Percentiles rank a stretch among this genome's conserved stretches.
These are phyloP conservation scores for Luvunga scandens DNA, from an alignment of 345 rosid genomes.

Conservation along the genomic window DNA sequence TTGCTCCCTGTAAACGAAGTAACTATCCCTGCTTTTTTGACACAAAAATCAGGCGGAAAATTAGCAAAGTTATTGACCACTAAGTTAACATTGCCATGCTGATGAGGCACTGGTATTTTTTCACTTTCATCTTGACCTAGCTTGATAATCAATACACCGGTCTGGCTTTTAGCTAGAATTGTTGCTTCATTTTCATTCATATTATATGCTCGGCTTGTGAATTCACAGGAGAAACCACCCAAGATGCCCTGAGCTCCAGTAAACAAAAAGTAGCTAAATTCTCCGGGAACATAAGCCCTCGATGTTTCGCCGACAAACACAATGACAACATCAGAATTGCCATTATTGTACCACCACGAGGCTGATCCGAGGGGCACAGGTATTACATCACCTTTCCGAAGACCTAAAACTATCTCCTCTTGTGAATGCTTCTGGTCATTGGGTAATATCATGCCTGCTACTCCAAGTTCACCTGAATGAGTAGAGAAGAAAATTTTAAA, in stretches of 20 bases:
- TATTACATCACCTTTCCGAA: constrained; percentile 28
- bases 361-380: constrained; percentile 22
- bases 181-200: constrained; percentile 11
- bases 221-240: constrained; percentile 27
- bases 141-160: constrained; percentile 15
- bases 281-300: constrained; percentile 20
- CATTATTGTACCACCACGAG: constrained; percentile 45
- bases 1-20: background rate
- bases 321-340: constrained; percentile 15
- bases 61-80: constrained; percentile 14
- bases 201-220: constrained; percentile 11
- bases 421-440: background rate
- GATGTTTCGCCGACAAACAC: constrained; percentile 34
- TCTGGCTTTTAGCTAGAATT: constrained; percentile 19
- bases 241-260: constrained; percentile 21
- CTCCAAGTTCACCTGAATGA: background rate
- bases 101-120: constrained; percentile 7
- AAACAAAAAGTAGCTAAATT: constrained; percentile 29
- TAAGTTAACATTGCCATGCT: background rate
- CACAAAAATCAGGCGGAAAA: constrained; percentile 8
- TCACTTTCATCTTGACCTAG: constrained; percentile 10
- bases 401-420: constrained; percentile 12
- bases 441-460: background rate
- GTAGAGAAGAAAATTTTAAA: background rate
- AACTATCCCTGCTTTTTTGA: constrained; percentile 16